These are phyloP conservation scores for Mortierella polycephala DNA, from an alignment of 371 early-diverging fungal genomes.

Conservation along the genomic window DNA sequence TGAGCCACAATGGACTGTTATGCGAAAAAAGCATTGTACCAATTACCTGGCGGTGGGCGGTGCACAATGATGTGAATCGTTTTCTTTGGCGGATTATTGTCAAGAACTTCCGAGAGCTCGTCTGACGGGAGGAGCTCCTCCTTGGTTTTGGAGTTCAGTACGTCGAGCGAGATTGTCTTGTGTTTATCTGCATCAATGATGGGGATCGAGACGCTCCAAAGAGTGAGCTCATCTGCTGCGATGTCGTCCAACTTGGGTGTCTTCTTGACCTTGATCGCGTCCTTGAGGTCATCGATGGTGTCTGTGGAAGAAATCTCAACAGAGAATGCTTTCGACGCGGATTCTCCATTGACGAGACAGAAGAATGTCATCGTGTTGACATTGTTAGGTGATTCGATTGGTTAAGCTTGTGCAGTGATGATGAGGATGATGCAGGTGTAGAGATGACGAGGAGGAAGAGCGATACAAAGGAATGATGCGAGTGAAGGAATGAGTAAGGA, in stretches of 20 bases:
- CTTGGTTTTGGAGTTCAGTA: background rate
- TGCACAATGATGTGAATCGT: conserved; percentile 19
- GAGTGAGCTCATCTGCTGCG: conserved; percentile 13
- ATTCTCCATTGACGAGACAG: conserved; percentile 5
- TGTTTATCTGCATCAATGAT: background rate
- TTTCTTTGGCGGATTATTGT: conserved; percentile 5
- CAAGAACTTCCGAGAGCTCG: conserved; percentile 5
- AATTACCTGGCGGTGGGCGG: conserved; percentile 12
- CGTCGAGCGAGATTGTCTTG: background rate
- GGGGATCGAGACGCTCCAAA: conserved; percentile 8
- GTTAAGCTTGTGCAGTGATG: too few relatives aligned
- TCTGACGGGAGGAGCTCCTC: background rate
- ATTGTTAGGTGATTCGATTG: background rate
- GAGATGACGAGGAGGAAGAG: too few relatives aligned
- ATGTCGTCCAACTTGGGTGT: background rate
- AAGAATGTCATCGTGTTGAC: conserved; percentile 1
- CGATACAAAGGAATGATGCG: too few relatives aligned
- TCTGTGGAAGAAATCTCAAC: background rate
- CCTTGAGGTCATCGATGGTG: conserved; percentile 16
- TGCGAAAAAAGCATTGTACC: background rate
- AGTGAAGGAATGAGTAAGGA: too few relatives aligned
- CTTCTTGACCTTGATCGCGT: conserved; percentile 13
- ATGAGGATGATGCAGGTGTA: too few relatives aligned
- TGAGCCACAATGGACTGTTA: too few relatives aligned
- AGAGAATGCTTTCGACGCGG: conserved; percentile 1